Evolutionary conservation across 169 alveolate genomes (phyloP), one percentile per base, ranked within the genome.

Genomic region (Plasmodium blacklocki): DNA sequence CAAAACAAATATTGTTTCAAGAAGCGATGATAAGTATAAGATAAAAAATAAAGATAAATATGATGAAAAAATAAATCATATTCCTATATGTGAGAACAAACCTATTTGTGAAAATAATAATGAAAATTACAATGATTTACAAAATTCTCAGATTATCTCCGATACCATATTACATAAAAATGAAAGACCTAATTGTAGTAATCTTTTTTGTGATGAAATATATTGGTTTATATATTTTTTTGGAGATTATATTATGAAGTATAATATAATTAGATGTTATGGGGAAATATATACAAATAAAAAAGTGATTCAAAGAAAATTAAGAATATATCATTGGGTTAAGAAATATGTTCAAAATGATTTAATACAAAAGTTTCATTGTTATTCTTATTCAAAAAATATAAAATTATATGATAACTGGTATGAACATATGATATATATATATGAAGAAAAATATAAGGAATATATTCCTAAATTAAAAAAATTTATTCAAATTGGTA

Each of bases 231-330:
- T 83, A 43, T 83, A 86, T 12, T 12, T 68, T n/a, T 83, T 68
- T 73, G 91, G 86, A 49, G 91, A 83, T 32, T 63, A 83, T 23
- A 83, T 83, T 45, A 70, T 70, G 8, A 83, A 70, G 19, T 63
- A 71, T 52, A 83, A 83, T 32, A 83, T 83, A 68, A 83, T 23
- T 43, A 71, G 73, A n/a, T 58, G 86, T 43, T 83, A 83, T 50
- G 23, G 63, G 21, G 91, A 83, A 68, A 21, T 83, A 50, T 39
- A 54, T 52, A 54, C 4, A 12, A 19, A 49, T 58, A 5, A 39
- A 18, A 50, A 83, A 59, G 1, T 32, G 21, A 71, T 71, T 32
- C 54, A 21, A 29, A 23, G 73, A 14, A 83, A 68, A 83, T 83
- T 83, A 60, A 83, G 64, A 72, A 45, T 83, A 70, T 83, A 70